Percentiles rank a stretch among this genome's conserved stretches.
These are phyloP conservation scores for Candida tropicalis DNA, from an alignment of 1,139 yeast genomes.

Conservation along the genomic window DNA sequence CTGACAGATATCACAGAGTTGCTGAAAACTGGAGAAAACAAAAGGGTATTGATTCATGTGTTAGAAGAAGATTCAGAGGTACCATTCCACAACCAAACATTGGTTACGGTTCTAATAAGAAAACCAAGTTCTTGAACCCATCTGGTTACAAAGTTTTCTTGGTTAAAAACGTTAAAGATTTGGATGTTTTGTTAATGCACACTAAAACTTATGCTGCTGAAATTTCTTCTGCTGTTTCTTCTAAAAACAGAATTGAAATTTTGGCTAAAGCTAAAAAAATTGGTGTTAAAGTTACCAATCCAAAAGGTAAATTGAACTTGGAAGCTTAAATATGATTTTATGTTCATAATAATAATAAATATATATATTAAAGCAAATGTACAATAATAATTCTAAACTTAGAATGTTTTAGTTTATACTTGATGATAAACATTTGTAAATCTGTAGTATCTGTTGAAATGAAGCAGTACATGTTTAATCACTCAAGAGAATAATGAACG, in stretches of 20 bases:
- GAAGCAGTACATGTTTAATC: too few relatives aligned
- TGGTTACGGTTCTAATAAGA: conserved; percentile 99
- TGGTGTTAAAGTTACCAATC: conserved; percentile 99
- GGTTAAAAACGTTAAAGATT: conserved; percentile 90
- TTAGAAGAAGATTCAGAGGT: conserved; percentile 99
- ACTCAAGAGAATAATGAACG: too few relatives aligned
- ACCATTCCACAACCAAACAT: conserved; percentile 98
- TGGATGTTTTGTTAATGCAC: conserved; percentile 95
- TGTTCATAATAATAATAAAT: background rate
- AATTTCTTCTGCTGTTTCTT: conserved; percentile 97
- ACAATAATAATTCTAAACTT: background rate
- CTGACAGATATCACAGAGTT: conserved; percentile 99
- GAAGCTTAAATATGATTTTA: conserved; percentile 69
- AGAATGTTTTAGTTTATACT: background rate
- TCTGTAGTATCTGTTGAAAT: too few relatives aligned
- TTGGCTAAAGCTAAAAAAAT: conserved; percentile 97
- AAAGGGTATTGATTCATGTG: conserved; percentile 99
- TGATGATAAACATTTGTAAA: background rate
- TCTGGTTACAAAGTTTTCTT: conserved; percentile 98
- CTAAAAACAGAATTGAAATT: conserved; percentile 97
- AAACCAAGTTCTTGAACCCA: conserved; percentile 94
- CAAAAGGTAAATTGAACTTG: conserved; percentile 97
- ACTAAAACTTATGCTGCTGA: conserved; percentile 99
- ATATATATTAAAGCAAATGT: conserved; percentile 2
- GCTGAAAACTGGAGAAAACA: conserved; percentile 99